Conservation (phyloP, 805 yeast species). For the Spathaspora passalidarum region DNA sequence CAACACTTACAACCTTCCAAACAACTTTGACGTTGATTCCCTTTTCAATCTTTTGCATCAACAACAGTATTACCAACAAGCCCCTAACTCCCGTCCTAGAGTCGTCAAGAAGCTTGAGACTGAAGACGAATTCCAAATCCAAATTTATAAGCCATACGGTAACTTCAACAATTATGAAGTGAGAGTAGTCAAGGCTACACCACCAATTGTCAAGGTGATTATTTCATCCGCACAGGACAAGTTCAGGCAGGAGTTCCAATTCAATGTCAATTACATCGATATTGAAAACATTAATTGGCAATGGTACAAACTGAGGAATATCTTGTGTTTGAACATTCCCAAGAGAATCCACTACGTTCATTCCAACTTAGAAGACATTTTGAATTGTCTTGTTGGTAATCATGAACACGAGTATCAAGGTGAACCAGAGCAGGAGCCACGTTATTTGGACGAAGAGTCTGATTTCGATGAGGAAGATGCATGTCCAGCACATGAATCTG, state of each 20-base stretch:
- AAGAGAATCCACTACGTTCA: conserved; percentile 26
- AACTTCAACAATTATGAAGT: conserved; percentile 34
- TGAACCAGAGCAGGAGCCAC: conserved; percentile 7
- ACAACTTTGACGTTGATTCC: conserved; percentile 10
- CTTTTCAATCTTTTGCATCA: conserved; percentile 12
- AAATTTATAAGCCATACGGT: conserved; percentile 33
- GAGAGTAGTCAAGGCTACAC: conserved; percentile 15
- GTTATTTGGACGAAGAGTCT: neutral
- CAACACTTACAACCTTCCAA: neutral
- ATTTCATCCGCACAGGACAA: conserved; percentile 23
- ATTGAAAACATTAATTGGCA: conserved; percentile 33
- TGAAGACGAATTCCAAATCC: conserved; percentile 33
- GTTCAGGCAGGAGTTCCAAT: conserved; percentile 30
- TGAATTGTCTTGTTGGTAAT: conserved; percentile 7
- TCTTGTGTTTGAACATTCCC: conserved; percentile 35
- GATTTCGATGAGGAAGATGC: conserved; percentile 14
- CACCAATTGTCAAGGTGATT: conserved; percentile 17
- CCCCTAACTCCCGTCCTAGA: conserved; percentile 6
- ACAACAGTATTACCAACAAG: conserved; percentile 8
- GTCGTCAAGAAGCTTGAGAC: conserved; percentile 35
- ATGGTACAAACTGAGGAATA: conserved; percentile 24
- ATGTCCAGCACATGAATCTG: conserved; percentile 1
- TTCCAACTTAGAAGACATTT: conserved; percentile 8
- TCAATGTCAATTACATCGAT: conserved; percentile 27
- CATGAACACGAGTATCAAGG: neutral